phyloP scores from a whole-genome alignment of 371 early-diverging fungal species.

The Basidiobolus meristosporus region DNA sequence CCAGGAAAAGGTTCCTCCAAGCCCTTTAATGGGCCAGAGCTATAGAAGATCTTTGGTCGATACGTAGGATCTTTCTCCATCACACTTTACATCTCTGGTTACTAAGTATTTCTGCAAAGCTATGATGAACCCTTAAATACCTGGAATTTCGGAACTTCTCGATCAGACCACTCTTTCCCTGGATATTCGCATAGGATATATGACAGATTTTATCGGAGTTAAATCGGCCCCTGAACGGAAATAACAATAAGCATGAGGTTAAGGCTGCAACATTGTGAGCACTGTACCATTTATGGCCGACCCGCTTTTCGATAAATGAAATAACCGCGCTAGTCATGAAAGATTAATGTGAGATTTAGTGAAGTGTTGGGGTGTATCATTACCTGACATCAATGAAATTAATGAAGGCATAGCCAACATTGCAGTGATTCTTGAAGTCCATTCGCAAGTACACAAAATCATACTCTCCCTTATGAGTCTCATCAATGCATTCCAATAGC shows the following conservation, averaged over 20 bases:
- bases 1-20: constrained; percentile 43
- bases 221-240: constrained; percentile 63
- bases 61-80: constrained; percentile 55
- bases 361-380: too few species aligned
- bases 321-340: too few species aligned
- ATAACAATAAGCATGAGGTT: too few species aligned
- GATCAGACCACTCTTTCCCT: constrained; percentile 59
- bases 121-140: too few species aligned
- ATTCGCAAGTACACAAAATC: constrained; percentile 83
- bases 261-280: too few species aligned
- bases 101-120: too few species aligned
- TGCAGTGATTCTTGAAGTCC: constrained; percentile 76
- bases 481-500: constrained; percentile 63
- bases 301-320: too few species aligned
- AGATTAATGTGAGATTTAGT: too few species aligned
- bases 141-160: constrained; percentile 75
- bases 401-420: constrained; percentile 80
- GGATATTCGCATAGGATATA: constrained; percentile 76
- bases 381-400: constrained; percentile 58
- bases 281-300: too few species aligned
- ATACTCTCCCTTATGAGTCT: constrained; percentile 44
- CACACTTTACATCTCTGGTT: too few species aligned
- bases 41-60: constrained; percentile 55
- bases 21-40: constrained; percentile 31
- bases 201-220: constrained; percentile 73